Evolutionary conservation across 2,329 filamentous ascomycete genomes (phyloP).

Genomic region (Cyphellophora europaea): DNA sequence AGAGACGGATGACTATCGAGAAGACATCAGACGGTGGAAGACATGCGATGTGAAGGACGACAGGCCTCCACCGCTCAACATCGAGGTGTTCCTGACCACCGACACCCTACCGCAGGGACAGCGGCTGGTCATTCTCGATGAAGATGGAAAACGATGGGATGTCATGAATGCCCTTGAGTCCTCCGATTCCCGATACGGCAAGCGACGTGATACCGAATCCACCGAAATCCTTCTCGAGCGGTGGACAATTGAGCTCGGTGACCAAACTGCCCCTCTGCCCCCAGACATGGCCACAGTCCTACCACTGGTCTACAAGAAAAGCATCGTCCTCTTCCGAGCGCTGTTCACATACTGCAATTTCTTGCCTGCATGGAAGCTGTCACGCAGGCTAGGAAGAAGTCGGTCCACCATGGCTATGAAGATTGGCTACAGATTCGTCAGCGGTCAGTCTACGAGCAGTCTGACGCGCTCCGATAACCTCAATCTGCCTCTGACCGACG

Average conservation of each 20-base stretch:
- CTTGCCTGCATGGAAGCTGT: conserved; percentile 78
- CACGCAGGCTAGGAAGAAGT: conserved; percentile 63
- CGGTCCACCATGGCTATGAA: conserved; percentile 55
- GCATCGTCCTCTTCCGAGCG: conserved; percentile 86
- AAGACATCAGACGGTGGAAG: conserved; percentile 76
- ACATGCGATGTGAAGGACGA: conserved; percentile 66
- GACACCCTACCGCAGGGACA: conserved; percentile 73
- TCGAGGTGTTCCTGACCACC: conserved; percentile 83
- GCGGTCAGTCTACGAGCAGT: conserved; percentile 42
- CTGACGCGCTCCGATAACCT: conserved; percentile 58
- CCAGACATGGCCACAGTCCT: conserved; percentile 51
- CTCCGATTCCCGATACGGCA: conserved; percentile 6
- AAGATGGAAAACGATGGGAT: conserved; percentile 86
- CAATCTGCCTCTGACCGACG: conserved; percentile 59
- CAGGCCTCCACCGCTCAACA: conserved; percentile 71
- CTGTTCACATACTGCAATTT: conserved; percentile 75
- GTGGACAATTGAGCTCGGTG: conserved; percentile 78
- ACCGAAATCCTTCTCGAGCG: conserved; percentile 80
- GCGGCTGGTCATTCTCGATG: conserved; percentile 77
- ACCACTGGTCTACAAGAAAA: conserved; percentile 93
- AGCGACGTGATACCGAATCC: conserved; percentile 28
- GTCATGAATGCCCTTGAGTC: conserved; percentile 72
- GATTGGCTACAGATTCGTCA: conserved; percentile 70
- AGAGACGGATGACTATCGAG: conserved; percentile 78
- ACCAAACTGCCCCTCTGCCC: conserved; percentile 34